phyloP scores from a whole-genome alignment of 1,139 yeast species.

The Kurtzmaniella natalensis region DNA sequence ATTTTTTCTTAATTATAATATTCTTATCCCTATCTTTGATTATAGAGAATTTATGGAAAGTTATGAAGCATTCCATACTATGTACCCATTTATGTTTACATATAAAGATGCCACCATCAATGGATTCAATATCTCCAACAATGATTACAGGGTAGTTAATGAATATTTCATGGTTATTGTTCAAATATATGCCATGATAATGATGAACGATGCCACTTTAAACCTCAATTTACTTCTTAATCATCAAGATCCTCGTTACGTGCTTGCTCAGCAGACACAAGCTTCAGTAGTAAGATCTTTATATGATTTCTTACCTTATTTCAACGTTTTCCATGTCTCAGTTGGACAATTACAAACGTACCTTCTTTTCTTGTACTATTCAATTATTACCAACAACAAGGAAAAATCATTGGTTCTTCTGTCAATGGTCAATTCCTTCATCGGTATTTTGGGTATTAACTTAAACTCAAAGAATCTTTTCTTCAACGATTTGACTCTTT shows the following conservation, averaged over 20 bases:
- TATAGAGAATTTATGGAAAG: conserved; percentile 53
- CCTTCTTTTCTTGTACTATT: conserved; percentile 38
- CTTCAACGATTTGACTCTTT: conserved; percentile 41
- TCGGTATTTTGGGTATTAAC: conserved; percentile 46
- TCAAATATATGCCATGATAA: conserved; percentile 44
- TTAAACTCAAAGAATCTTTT: conserved; percentile 42
- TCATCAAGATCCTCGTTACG: conserved; percentile 35
- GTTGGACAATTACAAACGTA: conserved; percentile 40
- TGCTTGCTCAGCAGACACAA: conserved; percentile 13
- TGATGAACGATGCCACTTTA: conserved; percentile 45
- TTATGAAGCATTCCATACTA: conserved; percentile 54
- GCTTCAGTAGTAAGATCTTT: conserved; percentile 30
- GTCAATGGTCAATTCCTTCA: conserved; percentile 41
- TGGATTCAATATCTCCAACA: conserved; percentile 48
- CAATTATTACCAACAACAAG: conserved; percentile 43
- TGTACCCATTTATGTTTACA: conserved; percentile 50
- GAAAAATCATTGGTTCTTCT: conserved; percentile 42
- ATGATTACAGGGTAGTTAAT: conserved; percentile 48
- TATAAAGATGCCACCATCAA: conserved; percentile 48
- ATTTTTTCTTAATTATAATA: conserved; percentile 54
- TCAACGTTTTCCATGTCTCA: conserved; percentile 43
- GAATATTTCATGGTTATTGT: conserved; percentile 45
- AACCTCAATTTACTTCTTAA: conserved; percentile 38
- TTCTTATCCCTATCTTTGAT: conserved; percentile 59
- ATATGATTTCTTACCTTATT: conserved; percentile 44